phyloP scores from a whole-genome alignment of 1,284 basidiomycete species.

The Sporisorium iseilematis-ciliati region DNA sequence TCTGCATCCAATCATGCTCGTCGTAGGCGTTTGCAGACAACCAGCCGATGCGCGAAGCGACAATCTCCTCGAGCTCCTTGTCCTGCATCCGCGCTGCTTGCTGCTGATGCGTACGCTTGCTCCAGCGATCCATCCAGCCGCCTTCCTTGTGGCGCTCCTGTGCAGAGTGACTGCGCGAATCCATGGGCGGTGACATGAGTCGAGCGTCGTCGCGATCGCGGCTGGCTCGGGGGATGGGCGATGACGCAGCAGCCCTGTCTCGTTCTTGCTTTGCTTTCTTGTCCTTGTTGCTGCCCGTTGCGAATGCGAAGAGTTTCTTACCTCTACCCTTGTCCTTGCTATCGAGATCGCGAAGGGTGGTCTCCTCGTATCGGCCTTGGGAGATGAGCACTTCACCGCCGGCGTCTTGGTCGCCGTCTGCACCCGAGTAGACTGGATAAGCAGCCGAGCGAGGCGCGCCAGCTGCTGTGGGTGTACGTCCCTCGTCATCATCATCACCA shows the following conservation, averaged over 20 bases:
- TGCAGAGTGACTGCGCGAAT: slow-evolving; percentile 3
- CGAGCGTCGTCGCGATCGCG: slow-evolving; percentile 21
- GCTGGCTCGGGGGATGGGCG: slow-evolving; percentile 14
- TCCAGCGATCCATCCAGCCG: slow-evolving; percentile 48
- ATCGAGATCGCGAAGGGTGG: slow-evolving; percentile 14
- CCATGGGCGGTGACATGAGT: slow-evolving; percentile 15
- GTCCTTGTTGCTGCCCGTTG: slow-evolving; percentile 31
- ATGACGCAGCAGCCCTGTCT: slow-evolving; percentile 14
- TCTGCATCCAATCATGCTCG: slow-evolving; percentile 51
- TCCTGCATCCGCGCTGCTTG: slow-evolving; percentile 28
- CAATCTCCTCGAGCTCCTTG: slow-evolving; percentile 34
- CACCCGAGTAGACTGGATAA: slow-evolving; percentile 44
- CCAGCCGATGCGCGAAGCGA: slow-evolving; percentile 41
- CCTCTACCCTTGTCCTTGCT: slow-evolving; percentile 40
- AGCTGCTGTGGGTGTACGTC: slow-evolving; percentile 10
- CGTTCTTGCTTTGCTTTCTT: slow-evolving; percentile 33
- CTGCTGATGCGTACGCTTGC: slow-evolving; percentile 31
- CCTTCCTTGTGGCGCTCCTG: slow-evolving; percentile 34
- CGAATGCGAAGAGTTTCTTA: slow-evolving; percentile 46
- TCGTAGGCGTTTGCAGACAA: slow-evolving; percentile 36
- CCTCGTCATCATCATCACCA: slow-evolving; percentile 10
- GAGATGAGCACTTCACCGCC: slow-evolving; percentile 47
- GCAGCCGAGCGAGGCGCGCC: slow-evolving; percentile 16
- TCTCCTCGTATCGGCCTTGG: slow-evolving; percentile 43
- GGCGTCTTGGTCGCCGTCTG: slow-evolving; percentile 17